phyloP scores from a whole-genome alignment of 2,329 filamentous ascomycete species.

The Apiospora saccharicola region DNA sequence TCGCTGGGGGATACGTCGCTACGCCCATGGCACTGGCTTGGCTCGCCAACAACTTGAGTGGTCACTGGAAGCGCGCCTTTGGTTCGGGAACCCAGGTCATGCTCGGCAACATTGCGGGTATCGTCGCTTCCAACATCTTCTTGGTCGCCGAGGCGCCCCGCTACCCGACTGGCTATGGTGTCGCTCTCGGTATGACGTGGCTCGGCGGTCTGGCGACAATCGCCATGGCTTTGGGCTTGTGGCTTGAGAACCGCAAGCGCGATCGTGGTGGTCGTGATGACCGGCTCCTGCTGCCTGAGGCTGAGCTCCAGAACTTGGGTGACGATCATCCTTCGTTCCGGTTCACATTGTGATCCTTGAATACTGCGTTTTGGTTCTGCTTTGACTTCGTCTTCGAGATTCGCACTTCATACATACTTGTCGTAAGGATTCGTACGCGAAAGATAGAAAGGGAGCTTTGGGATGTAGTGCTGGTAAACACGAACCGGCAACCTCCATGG shows the following conservation, averaged over 20 bases:
- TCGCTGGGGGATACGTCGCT: slow-evolving; percentile 43
- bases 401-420: not conserved
- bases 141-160: slow-evolving; percentile 41
- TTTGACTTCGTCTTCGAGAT: not conserved
- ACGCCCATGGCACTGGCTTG: slow-evolving; percentile 51
- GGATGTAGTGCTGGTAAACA: not conserved
- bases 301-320: slow-evolving; percentile 56
- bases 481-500: not conserved
- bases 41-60: slow-evolving; percentile 61
- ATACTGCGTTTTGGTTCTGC: not conserved
- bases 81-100: slow-evolving; percentile 57
- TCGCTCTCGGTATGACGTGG: slow-evolving; percentile 43
- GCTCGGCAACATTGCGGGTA: slow-evolving; percentile 54
- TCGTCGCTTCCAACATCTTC: slow-evolving; percentile 47
- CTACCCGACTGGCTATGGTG: slow-evolving; percentile 48
- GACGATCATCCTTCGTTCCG: slow-evolving; percentile 60
- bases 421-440: not conserved
- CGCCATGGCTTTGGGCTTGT: slow-evolving; percentile 49
- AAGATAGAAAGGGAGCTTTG: not conserved
- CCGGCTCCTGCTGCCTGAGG: slow-evolving; percentile 44
- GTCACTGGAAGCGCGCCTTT: slow-evolving; percentile 59
- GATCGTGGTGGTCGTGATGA: slow-evolving; percentile 54
- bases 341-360: slow-evolving; percentile 43
- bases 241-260: slow-evolving; percentile 54
- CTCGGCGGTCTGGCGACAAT: slow-evolving; percentile 44